Conservation (phyloP, 2,329 filamentous ascomycete genomes). For the Aureobasidium lini region DNA sequence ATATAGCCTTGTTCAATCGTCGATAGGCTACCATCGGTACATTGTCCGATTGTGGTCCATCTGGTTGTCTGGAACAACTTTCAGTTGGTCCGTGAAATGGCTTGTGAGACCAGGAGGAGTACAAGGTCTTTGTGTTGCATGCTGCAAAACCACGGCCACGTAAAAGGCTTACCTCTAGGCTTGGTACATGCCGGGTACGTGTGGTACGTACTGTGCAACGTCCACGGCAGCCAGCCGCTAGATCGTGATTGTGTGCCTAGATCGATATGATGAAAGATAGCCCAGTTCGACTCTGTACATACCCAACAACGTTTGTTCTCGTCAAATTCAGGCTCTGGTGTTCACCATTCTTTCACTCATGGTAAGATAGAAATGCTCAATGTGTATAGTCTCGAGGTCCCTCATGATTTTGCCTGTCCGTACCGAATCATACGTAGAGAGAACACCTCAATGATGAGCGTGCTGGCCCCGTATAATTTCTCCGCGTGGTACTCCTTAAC, state of each 20-base stretch:
- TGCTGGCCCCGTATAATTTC: no score
- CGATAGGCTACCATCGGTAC: neutral
- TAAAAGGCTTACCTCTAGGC: neutral
- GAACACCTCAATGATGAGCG: no score
- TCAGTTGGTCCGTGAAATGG: neutral
- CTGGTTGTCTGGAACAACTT: neutral
- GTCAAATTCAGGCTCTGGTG: neutral
- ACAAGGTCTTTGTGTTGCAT: constrained; percentile 6
- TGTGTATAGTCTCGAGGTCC: no score
- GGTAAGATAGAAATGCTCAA: no score
- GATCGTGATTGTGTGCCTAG: neutral
- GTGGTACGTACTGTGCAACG: neutral
- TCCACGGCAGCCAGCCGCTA: constrained; percentile 6
- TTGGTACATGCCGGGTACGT: neutral
- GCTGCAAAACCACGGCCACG: constrained; percentile 1
- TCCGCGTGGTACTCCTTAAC: no score
- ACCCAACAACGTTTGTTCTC: neutral
- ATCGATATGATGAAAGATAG: neutral
- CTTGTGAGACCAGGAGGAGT: neutral
- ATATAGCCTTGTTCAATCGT: neutral
- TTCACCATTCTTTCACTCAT: no score
- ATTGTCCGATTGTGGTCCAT: no score
- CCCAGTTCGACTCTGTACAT: neutral
- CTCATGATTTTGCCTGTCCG: no score
- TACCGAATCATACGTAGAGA: no score